Base-by-base conservation (phyloP, 202 grass and related monocot species). In the Bolboschoenoplectus hybrid region DNA sequence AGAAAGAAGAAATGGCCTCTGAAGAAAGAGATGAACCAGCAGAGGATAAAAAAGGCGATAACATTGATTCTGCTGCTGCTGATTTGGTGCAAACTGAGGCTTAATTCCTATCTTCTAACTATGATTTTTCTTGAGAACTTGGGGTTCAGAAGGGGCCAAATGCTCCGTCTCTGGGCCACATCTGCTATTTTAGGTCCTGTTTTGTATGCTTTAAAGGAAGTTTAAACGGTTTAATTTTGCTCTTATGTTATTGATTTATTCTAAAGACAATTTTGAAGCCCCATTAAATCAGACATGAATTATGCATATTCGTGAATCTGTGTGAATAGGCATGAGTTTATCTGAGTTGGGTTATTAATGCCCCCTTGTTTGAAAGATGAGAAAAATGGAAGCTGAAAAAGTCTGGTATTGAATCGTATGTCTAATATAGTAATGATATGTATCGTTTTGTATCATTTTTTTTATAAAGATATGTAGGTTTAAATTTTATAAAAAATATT, bases 1-100 rank as follows among this genome's bases (percentile, higher is more conserved):
- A 90, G 9, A 97, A 93, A 88, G 92, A 89, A 89, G 68, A 52
- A 88, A 53, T 17, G 26, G 40, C 6, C 20, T 44, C 36, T 49
- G 82, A 90, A 82, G 81, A 89, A 69, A 64, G 57, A 76, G 84
- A 86, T 63, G 84, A 80, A 36, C 53, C 44, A 47, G 84, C 19
- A 61, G 62, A 83, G 84, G 84, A 44, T 86, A 53, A 47, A 66
- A 78, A 47, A 63, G 57, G 50, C 20, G 73, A 61, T 51, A 13
- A 63, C 67, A 78, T 58, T 44, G 66, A 72, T 58, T 84, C 80
- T 13, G 3, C 44, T 73, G 66, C 82, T 43, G 44, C 82, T 70
- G 82, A 53, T 45, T 17, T 51, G 19, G 62, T 83, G 46, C 62
- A 67, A 83, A n/a, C 63, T 55, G 82, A 84, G 34, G 46, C 64